Evolutionary conservation across 1,284 basidiomycete species (phyloP), one percentile per base, ranked within the genome.

Genomic region (Tetrapyrgos nigripes): DNA sequence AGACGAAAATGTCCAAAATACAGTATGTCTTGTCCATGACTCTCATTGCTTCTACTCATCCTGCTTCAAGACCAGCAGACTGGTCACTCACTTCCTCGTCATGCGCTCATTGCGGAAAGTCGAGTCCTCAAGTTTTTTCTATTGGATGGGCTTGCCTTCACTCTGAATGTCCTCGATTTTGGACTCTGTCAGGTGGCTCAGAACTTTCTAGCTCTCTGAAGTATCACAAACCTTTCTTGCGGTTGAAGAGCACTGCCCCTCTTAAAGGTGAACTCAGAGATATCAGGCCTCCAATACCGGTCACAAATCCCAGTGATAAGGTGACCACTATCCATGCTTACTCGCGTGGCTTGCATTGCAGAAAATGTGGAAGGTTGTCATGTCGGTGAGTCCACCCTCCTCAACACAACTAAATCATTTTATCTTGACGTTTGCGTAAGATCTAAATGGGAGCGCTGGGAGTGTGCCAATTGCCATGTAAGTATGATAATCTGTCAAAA

Each of bases 261-360:
- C 47, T 55, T 3, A 37, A 54, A 23, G 26, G 14, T 5, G 47
- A 55, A 10, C 29, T 53, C 17, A 68, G 44, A 33, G 72, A 69
- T 31, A 62, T 82, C 13, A 65, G 69, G 3, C 76, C 77, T 28
- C 63, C 71, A 13, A 64, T 55, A n/a, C 81, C 79, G 5, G 64
- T 65, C 3, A 57, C 62, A 14, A 50, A 66, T 40, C 60, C 66
- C 3, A 56, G 57, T 4, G 62, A 73, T 50, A 78, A 74, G 1
- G 69, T 80, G 28, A 80, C 79, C 14, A 88, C 85, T 1, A 76
- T 76, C 3, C 81, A 81, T 59, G 74, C 79, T 5, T 88, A 83
- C 62, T 83, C 80, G n/a, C 83, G 81, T 65, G 91, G 91, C 2
- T 87, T 85, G 77, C 87, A 91, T 67, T 93, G 91, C 68, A 61